A percentile compares a stretch with the other conserved stretches of the same genome.
These are phyloP conservation scores for Coelastrella sp. DNA, from an alignment of 139 green algal genomes.

Conservation along the genomic window DNA sequence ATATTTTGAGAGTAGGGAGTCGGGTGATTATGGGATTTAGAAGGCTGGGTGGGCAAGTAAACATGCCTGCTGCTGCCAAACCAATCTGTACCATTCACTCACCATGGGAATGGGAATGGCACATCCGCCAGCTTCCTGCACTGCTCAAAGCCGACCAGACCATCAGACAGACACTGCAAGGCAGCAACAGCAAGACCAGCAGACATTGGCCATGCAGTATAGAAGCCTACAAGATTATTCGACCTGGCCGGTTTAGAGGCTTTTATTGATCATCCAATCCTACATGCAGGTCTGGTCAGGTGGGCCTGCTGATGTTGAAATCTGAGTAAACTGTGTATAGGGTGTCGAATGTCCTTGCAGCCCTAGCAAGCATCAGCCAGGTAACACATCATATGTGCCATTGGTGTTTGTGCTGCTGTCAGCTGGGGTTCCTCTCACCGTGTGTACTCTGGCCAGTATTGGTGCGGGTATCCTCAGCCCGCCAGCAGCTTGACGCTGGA, in stretches of 20 bases:
- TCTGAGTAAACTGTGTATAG: too few species aligned
- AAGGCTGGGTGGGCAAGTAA: too few species aligned
- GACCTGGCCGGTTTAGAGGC: too few species aligned
- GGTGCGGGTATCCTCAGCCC: slow-evolving; percentile 54
- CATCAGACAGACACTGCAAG: slow-evolving; percentile 53
- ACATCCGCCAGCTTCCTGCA: slow-evolving; percentile 58
- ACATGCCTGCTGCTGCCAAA: not conserved
- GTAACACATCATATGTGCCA: not conserved
- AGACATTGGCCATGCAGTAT: not conserved
- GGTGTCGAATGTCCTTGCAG: too few species aligned
- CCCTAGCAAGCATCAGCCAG: too few species aligned
- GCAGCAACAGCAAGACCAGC: not conserved
- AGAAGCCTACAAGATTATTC: too few species aligned
- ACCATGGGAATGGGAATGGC: slow-evolving; percentile 67
- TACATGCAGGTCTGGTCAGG: too few species aligned
- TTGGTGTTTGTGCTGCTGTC: not conserved
- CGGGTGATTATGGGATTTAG: too few species aligned
- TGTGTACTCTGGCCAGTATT: slow-evolving; percentile 55
- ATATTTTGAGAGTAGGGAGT: too few species aligned
- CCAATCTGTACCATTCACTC: not conserved
- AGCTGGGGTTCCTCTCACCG: slow-evolving; percentile 23
- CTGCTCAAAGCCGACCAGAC: slow-evolving; percentile 60
- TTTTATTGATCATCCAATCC: too few species aligned
- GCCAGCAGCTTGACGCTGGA: slow-evolving; percentile 34
- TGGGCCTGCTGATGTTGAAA: too few species aligned